Evolutionary conservation across 2,329 filamentous ascomycete species (phyloP), one percentile per base, ranked within the genome.

Genomic region (Penicillium sp.): DNA sequence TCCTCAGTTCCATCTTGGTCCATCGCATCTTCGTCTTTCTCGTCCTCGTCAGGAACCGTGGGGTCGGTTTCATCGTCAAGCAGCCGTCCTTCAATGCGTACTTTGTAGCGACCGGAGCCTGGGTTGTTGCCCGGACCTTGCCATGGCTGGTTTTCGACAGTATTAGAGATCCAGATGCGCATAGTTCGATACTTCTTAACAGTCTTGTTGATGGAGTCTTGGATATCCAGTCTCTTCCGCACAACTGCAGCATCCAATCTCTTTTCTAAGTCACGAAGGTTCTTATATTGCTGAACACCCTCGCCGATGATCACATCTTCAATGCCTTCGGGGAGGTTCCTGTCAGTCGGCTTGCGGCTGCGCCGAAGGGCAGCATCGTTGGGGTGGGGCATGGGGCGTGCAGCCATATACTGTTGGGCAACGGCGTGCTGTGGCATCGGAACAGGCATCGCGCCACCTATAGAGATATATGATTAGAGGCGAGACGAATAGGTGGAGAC

Each of bases 101-200:
- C 90, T 55, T 88, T 86, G 72, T 92, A 99, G 19, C 72, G 70
- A 30, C 74, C 75, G 3, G 71, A 73, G 42, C 73, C 73, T 31
- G 72, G 69, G 48, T 67, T 72, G 11, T 60, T 67, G 33, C 67
- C 67, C 7, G 65, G 52, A 35, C 58, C 65, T 63, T 99, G 94
- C 94, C 94, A 97, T 31, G 89, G 87, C 76, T 99, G 94, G 69
- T 94, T 90, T 73, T 97, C 91, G 33, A 88, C 91, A 1, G 91
- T 96, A 75, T 99, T 99, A 67, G 87, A 92, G 67, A 99, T 87
- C 91, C 91, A 97, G 61, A 99, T 84, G 59, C 93, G 88, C 74
- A 99, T 80, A 3, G 91, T 96, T 69, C 88, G 89, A 73, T 88
- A 88, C 63, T 89, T 85, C 84, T 90, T 94, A 57, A 85, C 80